Conservation (phyloP, 1,284 basidiomycete genomes). For the Meira miltonrushii region DNA sequence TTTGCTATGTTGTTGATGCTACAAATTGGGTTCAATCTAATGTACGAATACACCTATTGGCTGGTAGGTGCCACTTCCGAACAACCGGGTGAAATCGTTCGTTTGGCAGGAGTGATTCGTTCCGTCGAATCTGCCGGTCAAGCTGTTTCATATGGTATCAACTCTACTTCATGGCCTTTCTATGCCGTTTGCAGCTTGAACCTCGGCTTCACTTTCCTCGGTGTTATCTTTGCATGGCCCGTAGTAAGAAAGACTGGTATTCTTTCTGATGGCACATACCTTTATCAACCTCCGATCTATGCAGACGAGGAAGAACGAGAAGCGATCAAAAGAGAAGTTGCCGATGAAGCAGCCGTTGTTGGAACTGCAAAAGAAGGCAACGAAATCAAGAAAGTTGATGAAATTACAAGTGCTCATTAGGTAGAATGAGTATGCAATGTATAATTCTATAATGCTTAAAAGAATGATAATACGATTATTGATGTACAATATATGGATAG, state of each 20-base stretch:
- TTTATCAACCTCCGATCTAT: conserved; percentile 32
- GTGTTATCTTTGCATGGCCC: conserved; percentile 39
- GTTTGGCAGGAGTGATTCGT: conserved; percentile 43
- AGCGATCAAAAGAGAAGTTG: not conserved
- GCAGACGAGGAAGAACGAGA: conserved; percentile 8
- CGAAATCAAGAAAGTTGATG: too few species aligned
- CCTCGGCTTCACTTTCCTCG: conserved; percentile 40
- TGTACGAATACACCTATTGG: conserved; percentile 47
- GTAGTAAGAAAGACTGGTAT: conserved; percentile 42
- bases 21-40: conserved; percentile 38
- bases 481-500: not conserved
- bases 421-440: not conserved
- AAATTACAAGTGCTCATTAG: not conserved
- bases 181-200: conserved; percentile 45
- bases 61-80: conserved; percentile 28
- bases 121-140: conserved; percentile 46
- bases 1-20: conserved; percentile 46
- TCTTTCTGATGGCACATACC: conserved; percentile 25
- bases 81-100: conserved; percentile 38
- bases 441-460: not conserved
- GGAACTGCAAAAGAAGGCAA: not conserved
- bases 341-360: not conserved
- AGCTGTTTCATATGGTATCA: conserved; percentile 46
- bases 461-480: not conserved
- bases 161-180: conserved; percentile 33